Evolutionary conservation across 805 yeast species (phyloP).

Genomic region (Zygotorulaspora florentina): DNA sequence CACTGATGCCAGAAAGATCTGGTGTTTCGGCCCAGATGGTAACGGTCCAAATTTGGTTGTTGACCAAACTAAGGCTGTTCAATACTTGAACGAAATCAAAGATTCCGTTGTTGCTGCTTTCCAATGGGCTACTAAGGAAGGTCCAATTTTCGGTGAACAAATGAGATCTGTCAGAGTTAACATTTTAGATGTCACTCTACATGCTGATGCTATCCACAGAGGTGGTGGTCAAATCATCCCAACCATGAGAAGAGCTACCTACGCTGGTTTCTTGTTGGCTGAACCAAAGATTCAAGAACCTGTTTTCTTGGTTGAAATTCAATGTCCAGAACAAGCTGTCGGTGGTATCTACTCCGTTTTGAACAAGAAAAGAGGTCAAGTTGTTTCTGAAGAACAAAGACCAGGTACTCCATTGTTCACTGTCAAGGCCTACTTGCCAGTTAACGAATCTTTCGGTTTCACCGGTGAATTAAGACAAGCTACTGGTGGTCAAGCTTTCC

Average conservation of each 20-base stretch:
- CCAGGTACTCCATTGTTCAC: conserved; percentile 99
- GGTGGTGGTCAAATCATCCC: conserved; percentile 99
- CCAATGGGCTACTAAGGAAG: conserved; percentile 99
- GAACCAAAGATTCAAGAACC: conserved; percentile 99
- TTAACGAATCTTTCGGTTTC: conserved; percentile 99
- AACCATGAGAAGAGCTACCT: conserved; percentile 99
- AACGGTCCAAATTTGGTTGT: conserved; percentile 97
- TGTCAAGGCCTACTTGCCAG: conserved; percentile 99
- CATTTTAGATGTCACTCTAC: conserved; percentile 98
- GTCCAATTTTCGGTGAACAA: conserved; percentile 96
- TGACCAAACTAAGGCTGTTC: conserved; percentile 99
- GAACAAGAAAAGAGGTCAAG: conserved; percentile 99
- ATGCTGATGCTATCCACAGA: conserved; percentile 99
- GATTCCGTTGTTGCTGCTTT: conserved; percentile 99
- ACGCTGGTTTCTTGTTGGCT: conserved; percentile 96
- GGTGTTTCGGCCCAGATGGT: conserved; percentile 99
- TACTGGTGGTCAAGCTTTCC: conserved; percentile 99
- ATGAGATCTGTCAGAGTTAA: conserved; percentile 95
- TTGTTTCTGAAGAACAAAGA: conserved; percentile 98
- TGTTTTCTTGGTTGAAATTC: conserved; percentile 97
- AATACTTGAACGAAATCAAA: conserved; percentile 97
- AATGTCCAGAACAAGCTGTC: conserved; percentile 98
- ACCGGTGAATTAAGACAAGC: conserved; percentile 99
- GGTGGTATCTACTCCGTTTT: conserved; percentile 99
- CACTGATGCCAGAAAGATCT: conserved; percentile 99